Conservation (phyloP, 1,284 basidiomycete genomes). For the Lentinula novae-zelandiae region DNA sequence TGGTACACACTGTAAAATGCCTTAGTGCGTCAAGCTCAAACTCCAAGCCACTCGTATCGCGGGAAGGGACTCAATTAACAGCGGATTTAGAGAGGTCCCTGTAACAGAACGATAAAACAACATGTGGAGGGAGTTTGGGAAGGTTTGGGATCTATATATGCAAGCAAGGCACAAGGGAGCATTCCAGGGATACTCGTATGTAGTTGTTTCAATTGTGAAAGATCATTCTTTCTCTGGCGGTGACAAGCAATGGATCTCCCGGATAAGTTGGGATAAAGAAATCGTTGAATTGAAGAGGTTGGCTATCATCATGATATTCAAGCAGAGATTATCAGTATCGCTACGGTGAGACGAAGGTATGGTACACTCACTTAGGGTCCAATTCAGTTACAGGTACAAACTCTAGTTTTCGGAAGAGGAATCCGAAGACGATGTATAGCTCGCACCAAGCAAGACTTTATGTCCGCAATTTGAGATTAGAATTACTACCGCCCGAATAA, state of each 20-base stretch:
- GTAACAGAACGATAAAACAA: too few relatives aligned
- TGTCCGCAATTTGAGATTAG: neutral
- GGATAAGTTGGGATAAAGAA: neutral
- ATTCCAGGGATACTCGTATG: neutral
- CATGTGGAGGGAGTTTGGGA: neutral
- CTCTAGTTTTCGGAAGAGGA: constrained; percentile 8
- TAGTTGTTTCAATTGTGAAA: neutral
- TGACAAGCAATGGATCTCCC: neutral
- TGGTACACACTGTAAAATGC: too few relatives aligned
- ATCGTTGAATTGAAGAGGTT: constrained; percentile 1
- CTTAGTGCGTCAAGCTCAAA: too few relatives aligned
- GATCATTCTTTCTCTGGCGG: neutral
- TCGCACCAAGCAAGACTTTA: constrained; percentile 9
- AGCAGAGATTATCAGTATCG: neutral
- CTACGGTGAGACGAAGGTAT: too few relatives aligned
- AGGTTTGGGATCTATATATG: neutral
- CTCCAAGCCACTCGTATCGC: too few relatives aligned
- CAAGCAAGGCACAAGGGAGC: neutral
- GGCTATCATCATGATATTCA: neutral
- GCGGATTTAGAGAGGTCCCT: too few relatives aligned
- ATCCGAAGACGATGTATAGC: constrained; percentile 6
- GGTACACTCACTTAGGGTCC: neutral
- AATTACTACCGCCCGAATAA: neutral
- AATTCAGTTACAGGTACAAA: neutral
- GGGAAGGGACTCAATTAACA: too few relatives aligned